Evolutionary conservation across 352 stramenopile species (phyloP).

Genomic region (Globisporangium acanthophoron): DNA sequence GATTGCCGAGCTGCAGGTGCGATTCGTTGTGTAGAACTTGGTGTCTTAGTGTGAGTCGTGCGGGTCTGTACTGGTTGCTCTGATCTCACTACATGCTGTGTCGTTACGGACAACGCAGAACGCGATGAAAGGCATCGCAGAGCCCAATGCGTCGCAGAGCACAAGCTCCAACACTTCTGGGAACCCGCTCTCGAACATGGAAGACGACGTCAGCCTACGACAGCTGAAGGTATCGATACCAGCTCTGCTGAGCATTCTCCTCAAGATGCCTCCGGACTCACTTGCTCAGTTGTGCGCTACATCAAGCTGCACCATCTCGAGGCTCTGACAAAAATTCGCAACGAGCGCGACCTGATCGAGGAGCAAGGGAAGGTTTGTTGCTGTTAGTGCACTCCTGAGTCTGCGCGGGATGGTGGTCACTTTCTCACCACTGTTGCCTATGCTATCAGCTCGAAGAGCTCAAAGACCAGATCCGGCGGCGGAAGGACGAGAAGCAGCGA

Average conservation of each 20-base stretch:
- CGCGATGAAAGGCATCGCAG: conserved; percentile 1
- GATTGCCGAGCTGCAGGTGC: conserved; percentile 8
- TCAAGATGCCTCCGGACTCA: background rate
- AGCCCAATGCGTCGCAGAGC: conserved; percentile 14
- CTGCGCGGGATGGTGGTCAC: no score
- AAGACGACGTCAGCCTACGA: conserved; percentile 27
- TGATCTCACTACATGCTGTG: background rate
- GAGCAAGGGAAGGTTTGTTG: conserved; percentile 46
- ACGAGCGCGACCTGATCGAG: conserved; percentile 53
- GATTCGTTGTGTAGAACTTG: background rate
- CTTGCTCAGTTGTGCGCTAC: background rate
- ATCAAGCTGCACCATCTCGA: conserved; percentile 31
- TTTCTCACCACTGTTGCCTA: background rate
- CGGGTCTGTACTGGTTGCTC: no score
- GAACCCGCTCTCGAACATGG: background rate
- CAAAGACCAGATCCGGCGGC: conserved; percentile 35
- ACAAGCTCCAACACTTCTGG: background rate
- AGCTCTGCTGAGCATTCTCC: background rate
- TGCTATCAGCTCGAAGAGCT: conserved; percentile 35
- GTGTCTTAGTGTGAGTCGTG: background rate
- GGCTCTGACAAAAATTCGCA: conserved; percentile 34
- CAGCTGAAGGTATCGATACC: conserved; percentile 26
- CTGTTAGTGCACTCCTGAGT: background rate
- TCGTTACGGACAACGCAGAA: background rate
- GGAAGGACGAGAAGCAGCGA: conserved; percentile 38